Conservation (phyloP, 352 stramenopile species). For the Phytophthora cryptogea region DNA sequence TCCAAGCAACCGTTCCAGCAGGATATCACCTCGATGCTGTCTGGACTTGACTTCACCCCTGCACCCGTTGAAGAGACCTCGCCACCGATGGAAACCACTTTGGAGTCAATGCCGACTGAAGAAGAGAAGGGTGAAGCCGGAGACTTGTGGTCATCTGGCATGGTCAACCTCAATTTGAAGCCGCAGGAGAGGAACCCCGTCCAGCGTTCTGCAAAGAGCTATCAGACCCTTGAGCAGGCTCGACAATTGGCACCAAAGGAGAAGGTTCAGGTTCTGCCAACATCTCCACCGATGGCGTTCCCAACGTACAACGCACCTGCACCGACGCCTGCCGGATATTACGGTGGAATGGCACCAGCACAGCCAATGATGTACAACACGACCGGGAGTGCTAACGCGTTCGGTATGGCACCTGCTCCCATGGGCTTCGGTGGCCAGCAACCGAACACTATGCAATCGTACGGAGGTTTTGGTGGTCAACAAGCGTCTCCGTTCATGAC, state of each 20-base stretch:
- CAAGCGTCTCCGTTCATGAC: constrained; percentile 54
- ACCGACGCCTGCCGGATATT: constrained; percentile 18
- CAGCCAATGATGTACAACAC: constrained; percentile 49
- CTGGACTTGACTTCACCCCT: constrained; percentile 72
- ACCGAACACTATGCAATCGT: constrained; percentile 18
- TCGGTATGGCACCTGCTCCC: constrained; percentile 26
- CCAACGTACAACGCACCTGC: constrained; percentile 27
- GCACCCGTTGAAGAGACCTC: constrained; percentile 42
- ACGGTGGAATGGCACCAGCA: constrained; percentile 33
- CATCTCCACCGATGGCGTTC: constrained; percentile 36
- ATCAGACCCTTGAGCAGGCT: constrained; percentile 79
- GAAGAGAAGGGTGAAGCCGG: constrained; percentile 31
- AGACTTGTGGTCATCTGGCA: constrained; percentile 73
- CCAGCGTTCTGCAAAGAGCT: constrained; percentile 47
- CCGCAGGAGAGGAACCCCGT: constrained; percentile 54
- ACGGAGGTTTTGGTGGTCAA: constrained; percentile 27
- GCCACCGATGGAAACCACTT: constrained; percentile 16
- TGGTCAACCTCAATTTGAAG: constrained; percentile 81
- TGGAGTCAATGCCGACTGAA: constrained; percentile 29
- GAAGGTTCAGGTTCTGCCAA: constrained; percentile 66
- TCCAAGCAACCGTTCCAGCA: constrained; percentile 31
- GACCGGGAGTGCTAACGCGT: constrained; percentile 21
- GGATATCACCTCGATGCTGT: constrained; percentile 80
- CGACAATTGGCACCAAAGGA: constrained; percentile 59
- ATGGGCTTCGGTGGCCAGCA: constrained; percentile 27